phyloP scores from a whole-genome alignment of 495 filamentous ascomycete genomes.

The Paragyromitra xinjiangensis region DNA sequence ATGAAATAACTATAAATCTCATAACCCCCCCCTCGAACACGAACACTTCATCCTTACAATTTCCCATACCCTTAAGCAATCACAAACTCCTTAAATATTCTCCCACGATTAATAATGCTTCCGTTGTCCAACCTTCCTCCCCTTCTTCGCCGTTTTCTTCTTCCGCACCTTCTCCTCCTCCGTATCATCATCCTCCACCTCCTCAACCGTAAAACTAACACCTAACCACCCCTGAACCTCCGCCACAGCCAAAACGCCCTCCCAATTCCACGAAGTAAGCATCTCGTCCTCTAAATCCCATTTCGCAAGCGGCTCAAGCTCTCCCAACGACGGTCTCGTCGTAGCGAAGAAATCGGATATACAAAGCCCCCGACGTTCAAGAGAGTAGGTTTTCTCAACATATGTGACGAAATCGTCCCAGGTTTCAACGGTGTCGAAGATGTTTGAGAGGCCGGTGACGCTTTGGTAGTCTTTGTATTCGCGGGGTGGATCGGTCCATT shows the following conservation, averaged over 20 bases:
- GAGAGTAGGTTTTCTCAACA: neutral
- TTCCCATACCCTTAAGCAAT: neutral
- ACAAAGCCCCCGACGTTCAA: neutral
- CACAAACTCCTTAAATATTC: neutral
- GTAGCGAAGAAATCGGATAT: neutral
- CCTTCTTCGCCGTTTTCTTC: neutral
- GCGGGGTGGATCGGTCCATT: neutral
- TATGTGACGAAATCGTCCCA: neutral
- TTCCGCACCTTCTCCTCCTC: neutral
- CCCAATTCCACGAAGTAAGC: neutral
- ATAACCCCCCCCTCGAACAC: no score
- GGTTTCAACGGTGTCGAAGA: neutral
- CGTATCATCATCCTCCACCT: neutral
- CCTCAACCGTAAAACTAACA: neutral
- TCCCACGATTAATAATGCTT: neutral
- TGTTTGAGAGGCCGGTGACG: neutral
- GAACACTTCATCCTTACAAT: no score
- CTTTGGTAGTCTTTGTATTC: neutral
- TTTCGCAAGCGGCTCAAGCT: neutral
- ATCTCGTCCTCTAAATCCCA: neutral
- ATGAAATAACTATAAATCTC: no score
- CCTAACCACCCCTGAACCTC: slow-evolving; percentile 2
- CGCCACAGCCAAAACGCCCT: neutral
- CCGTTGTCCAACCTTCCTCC: neutral
- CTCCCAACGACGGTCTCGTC: neutral